Conservation (phyloP, 768 basidiomycete species). For the Leccinum imitatum region DNA sequence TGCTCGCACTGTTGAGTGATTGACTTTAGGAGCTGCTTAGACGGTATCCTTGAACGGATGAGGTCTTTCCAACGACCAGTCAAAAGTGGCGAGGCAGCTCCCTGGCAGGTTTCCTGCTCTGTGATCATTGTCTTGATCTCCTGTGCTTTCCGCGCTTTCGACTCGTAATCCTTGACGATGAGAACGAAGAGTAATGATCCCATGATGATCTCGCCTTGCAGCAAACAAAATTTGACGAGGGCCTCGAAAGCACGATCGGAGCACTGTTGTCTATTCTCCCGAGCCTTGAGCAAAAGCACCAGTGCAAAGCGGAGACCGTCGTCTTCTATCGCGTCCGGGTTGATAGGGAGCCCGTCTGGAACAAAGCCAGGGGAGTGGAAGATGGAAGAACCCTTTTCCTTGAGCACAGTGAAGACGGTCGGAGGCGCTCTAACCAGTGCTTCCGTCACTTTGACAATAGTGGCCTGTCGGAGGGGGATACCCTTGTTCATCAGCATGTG, state of each 20-base stretch:
- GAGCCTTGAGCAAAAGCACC: constrained; percentile 50
- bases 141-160: constrained; percentile 31
- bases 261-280: constrained; percentile 53
- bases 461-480: constrained; percentile 46
- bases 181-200: constrained; percentile 68
- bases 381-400: constrained; percentile 18
- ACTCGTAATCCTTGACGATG: constrained; percentile 63
- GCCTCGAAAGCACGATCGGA: constrained; percentile 60
- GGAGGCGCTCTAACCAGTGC: constrained; percentile 24
- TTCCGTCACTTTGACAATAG: constrained; percentile 44
- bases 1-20: constrained; percentile 33
- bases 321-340: constrained; percentile 37
- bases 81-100: constrained; percentile 14
- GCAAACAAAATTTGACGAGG: constrained; percentile 60
- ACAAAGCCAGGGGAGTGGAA: constrained; percentile 15
- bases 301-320: constrained; percentile 50
- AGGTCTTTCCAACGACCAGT: constrained; percentile 23
- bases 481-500: constrained; percentile 54
- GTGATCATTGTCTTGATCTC: constrained; percentile 23
- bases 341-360: constrained; percentile 30
- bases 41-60: constrained; percentile 16
- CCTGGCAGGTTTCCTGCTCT: constrained; percentile 18
- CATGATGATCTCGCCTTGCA: constrained; percentile 80
- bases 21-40: constrained; percentile 32
- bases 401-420: constrained; percentile 20